Conservation (phyloP, 352 stramenopile species). For the Aphanomyces cochlioides region DNA sequence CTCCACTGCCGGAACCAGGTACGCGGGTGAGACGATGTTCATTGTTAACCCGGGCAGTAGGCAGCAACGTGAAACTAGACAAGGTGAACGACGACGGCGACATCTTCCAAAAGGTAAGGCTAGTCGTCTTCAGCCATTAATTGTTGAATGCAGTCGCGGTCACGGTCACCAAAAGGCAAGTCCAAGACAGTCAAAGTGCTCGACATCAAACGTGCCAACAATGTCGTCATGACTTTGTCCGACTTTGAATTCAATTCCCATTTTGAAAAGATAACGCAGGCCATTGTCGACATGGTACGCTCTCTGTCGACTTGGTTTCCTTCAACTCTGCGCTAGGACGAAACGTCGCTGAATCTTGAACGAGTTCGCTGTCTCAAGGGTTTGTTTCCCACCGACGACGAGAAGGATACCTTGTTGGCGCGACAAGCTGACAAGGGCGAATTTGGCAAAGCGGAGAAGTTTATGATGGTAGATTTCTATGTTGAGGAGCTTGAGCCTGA, state of each 20-base stretch:
- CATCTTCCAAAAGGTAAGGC: constrained; percentile 61
- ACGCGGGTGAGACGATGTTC: background rate
- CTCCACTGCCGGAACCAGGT: background rate
- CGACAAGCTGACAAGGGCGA: constrained; percentile 45
- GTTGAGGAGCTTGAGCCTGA: too few species aligned
- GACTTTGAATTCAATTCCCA: constrained; percentile 75
- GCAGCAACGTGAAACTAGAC: background rate
- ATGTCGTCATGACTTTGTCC: constrained; percentile 61
- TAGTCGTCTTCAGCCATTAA: background rate
- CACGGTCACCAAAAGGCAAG: constrained; percentile 63
- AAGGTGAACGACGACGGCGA: constrained; percentile 23
- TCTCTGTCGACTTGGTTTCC: background rate
- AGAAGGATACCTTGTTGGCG: constrained; percentile 43
- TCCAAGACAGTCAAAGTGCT: constrained; percentile 74
- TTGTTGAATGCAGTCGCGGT: constrained; percentile 40
- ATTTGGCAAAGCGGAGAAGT: constrained; percentile 68
- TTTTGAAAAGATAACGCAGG: constrained; percentile 59
- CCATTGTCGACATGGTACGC: constrained; percentile 45
- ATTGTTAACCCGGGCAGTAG: too few species aligned
- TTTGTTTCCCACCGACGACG: constrained; percentile 70
- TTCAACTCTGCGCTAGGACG: constrained; percentile 33
- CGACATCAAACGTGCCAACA: constrained; percentile 76
- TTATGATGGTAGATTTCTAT: constrained; percentile 33
- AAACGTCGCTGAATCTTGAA: constrained; percentile 52
- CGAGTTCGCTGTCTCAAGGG: constrained; percentile 65